A percentile compares a stretch with the other conserved stretches of the same genome.
Evolutionary conservation across 208 protist species (phyloP).

Genomic region (Crithidia brevicula): DNA sequence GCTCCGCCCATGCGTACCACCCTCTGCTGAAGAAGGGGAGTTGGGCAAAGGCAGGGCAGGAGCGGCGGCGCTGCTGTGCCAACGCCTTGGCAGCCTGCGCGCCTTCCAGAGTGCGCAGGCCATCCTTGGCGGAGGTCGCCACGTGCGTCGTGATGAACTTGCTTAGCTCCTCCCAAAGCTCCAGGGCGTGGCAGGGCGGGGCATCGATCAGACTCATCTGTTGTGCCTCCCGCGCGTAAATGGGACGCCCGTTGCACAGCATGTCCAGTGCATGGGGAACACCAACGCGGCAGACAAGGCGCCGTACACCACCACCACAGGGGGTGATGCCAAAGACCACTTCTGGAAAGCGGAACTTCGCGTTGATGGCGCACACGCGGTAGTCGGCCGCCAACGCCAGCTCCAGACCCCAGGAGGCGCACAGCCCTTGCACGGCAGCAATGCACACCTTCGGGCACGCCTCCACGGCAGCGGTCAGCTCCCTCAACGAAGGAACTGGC

Average conservation of each 20-base stretch:
- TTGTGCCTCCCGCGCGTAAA: conserved; percentile 56
- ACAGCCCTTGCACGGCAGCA: conserved; percentile 69
- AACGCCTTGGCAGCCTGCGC: conserved; percentile 12
- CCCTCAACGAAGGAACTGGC: conserved; percentile 56
- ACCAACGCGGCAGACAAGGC: conserved; percentile 73
- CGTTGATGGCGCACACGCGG: conserved; percentile 52
- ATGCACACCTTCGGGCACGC: conserved; percentile 67
- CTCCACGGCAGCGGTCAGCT: conserved; percentile 55
- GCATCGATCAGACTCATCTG: conserved; percentile 66
- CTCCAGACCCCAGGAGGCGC: conserved; percentile 80
- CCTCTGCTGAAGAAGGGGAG: conserved; percentile 35
- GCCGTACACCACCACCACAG: conserved; percentile 77
- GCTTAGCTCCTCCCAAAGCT: conserved; percentile 19
- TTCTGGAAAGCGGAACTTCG: conserved; percentile 65
- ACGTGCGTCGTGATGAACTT: conserved; percentile 10
- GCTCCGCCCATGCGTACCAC: conserved; percentile 45
- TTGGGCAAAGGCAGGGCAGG: conserved; percentile 1
- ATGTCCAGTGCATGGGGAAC: conserved; percentile 46
- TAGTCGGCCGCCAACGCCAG: conserved; percentile 73
- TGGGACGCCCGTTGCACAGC: conserved; percentile 37
- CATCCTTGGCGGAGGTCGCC: neutral
- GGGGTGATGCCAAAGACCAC: conserved; percentile 77
- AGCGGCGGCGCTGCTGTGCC: conserved; percentile 20
- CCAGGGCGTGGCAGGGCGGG: conserved; percentile 16
- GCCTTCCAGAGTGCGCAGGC: neutral